Percentiles rank a stretch among this genome's conserved stretches.
These are phyloP conservation scores for Globisporangium spiculum DNA, from an alignment of 352 stramenopile genomes.

Conservation along the genomic window DNA sequence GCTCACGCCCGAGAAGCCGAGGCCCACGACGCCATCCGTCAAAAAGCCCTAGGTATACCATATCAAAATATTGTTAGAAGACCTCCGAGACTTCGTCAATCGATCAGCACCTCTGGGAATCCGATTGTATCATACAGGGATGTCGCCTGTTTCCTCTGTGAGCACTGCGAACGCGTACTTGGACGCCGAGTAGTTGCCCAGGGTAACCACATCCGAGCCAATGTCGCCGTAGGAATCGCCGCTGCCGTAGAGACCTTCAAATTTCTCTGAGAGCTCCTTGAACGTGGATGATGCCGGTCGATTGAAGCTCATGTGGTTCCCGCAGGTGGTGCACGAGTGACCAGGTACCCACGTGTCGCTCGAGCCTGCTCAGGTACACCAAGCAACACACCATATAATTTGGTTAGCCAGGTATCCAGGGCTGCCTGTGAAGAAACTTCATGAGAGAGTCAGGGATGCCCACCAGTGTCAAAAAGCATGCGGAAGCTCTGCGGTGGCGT, in stretches of 20 bases:
- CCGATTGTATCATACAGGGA: conserved; percentile 25
- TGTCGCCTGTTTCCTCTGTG: conserved; percentile 43
- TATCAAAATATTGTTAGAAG: not conserved
- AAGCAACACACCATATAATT: not conserved
- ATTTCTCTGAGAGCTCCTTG: conserved; percentile 17
- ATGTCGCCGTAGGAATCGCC: conserved; percentile 38
- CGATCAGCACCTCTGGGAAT: not conserved
- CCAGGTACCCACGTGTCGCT: conserved; percentile 36
- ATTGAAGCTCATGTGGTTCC: conserved; percentile 45
- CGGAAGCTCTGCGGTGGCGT: conserved; percentile 34
- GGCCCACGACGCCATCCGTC: conserved; percentile 51
- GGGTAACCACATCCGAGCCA: conserved; percentile 27
- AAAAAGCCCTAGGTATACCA: conserved; percentile 27
- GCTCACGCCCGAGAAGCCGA: conserved; percentile 51
- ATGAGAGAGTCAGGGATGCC: not conserved
- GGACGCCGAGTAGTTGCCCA: conserved; percentile 32
- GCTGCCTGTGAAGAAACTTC: not conserved
- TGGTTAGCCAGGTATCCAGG: not conserved
- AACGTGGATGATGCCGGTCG: conserved; percentile 30
- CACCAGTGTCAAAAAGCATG: conserved; percentile 34
- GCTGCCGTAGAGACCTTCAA: conserved; percentile 53
- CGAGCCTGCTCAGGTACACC: conserved; percentile 21
- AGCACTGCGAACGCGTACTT: conserved; percentile 40
- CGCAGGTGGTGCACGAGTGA: conserved; percentile 49
- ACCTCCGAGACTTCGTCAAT: not conserved